Evolutionary conservation across 2,329 filamentous ascomycete genomes (phyloP).

Genomic region (Alternaria sp.): DNA sequence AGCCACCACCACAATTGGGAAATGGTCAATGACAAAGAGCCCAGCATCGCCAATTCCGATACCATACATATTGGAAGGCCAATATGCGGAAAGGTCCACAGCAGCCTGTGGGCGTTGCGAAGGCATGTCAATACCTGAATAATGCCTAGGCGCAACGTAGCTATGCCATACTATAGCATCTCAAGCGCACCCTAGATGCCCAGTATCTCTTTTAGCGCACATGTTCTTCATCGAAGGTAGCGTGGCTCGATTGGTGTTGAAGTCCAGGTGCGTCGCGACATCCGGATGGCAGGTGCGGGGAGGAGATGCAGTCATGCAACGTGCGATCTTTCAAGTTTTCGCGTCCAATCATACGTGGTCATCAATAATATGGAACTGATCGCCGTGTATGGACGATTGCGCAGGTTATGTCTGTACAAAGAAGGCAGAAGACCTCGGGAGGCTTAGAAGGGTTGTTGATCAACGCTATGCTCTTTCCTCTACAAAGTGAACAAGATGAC

Average conservation of each 20-base stretch:
- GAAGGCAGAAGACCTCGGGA: neutral
- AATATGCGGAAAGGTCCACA: too few species aligned
- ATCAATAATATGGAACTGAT: neutral
- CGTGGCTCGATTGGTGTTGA: neutral
- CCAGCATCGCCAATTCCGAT: too few species aligned
- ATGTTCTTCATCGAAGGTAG: neutral
- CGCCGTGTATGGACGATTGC: neutral
- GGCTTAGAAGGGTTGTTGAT: neutral
- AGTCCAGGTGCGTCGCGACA: neutral
- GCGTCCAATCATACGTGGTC: fast-evolving
- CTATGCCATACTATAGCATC: neutral
- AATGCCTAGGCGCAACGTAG: neutral
- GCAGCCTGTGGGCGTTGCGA: too few species aligned
- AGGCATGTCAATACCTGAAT: too few species aligned
- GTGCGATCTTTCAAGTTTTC: neutral
- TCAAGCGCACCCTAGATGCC: neutral
- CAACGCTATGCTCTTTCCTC: neutral
- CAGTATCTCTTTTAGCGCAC: neutral
- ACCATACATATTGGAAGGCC: too few species aligned
- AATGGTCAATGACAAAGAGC: neutral
- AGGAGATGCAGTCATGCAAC: neutral
- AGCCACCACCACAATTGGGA: neutral
- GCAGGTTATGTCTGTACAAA: neutral
- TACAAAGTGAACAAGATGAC: neutral
- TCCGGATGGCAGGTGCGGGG: neutral